Evolutionary conservation across 306 rosid genomes (phyloP), one percentile per base, ranked within the genome.

Genomic region (Begonia fuchsioides): DNA sequence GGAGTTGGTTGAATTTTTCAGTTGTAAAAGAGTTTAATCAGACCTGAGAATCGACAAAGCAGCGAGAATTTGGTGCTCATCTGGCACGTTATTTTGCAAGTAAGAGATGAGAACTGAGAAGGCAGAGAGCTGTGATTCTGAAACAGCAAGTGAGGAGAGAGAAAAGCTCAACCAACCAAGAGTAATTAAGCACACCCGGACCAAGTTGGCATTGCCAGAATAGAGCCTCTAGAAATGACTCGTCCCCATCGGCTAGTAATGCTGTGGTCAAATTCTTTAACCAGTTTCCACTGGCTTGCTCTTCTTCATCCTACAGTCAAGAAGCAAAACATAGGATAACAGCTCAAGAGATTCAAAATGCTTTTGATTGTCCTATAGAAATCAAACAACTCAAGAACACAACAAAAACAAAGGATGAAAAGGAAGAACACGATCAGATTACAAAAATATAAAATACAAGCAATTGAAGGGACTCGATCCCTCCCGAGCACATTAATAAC

Each of bases 91-190:
- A n/a, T n/a, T n/a, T n/a, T n/a, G n/a, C 18, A 82, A 56, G 61
- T 57, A 50, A 60, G 68, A 51, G 62, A 82, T 68, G 52, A 79
- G 64, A 41, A 72, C 49, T 58, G 65, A 60, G 60, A 79, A 76
- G 40, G 78, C 57, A 5, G 75, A 54, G 68, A 75, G 73, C 61
- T 75, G 79, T 56, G 70, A 66, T 66, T 69, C 86, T 17, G 71
- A 64, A 59, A 66, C 55, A 19, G 63, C 26, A 38, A 48, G 63
- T 9, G 44, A 53, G 43, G 72, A 61, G 6, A 82, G 76, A 54
- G 82, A 65, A 40, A 54, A 66, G 76, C 92, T 82, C 82, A 82
- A 67, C 96, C 94, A 87, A 54, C 76, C 72, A 50, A 66, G 60
- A 2, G 82, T 75, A 18, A 63, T 57, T 49, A 87, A 61, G 55